A percentile compares a stretch with the other conserved stretches of the same genome.
phyloP scores from a whole-genome alignment of 495 filamentous ascomycete genomes.

The Margaritispora aquatica region DNA sequence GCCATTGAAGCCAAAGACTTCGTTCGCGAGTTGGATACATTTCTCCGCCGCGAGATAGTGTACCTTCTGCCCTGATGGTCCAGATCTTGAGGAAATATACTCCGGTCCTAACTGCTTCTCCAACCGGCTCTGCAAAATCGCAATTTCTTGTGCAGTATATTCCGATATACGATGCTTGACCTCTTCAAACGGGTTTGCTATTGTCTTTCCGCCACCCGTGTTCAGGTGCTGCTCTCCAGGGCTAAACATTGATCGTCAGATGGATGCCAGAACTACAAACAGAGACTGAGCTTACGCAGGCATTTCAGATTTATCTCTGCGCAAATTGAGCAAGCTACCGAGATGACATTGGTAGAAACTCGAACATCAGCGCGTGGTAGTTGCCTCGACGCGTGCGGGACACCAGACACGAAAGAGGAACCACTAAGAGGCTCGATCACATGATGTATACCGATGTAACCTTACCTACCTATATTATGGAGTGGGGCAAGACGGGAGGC shows the following conservation, averaged over 20 bases:
- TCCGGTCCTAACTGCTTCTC: conserved; percentile 96
- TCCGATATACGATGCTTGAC: conserved; percentile 56
- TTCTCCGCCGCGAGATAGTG: conserved; percentile 92
- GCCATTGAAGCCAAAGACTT: conserved; percentile 98
- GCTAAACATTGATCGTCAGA: conserved; percentile 25
- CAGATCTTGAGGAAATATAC: conserved; percentile 80
- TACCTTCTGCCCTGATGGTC: conserved; percentile 74
- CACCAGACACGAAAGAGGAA: background rate
- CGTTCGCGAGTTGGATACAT: conserved; percentile 91
- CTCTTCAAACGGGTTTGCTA: conserved; percentile 75
- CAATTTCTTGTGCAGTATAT: conserved; percentile 86
- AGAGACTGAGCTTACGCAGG: conserved; percentile 24
- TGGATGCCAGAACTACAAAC: background rate
- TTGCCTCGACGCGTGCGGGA: background rate
- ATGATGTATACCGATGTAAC: no score
- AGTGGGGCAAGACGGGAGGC: no score
- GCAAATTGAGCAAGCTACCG: conserved; percentile 1
- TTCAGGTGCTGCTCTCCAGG: conserved; percentile 72
- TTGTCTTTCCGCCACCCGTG: conserved; percentile 27
- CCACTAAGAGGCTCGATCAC: background rate
- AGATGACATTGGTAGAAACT: conserved; percentile 11
- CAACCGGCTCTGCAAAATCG: conserved; percentile 76
- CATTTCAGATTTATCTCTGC: conserved; percentile 19
- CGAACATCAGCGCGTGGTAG: conserved; percentile 7
- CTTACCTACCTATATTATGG: no score